A percentile compares a stretch with the other conserved stretches of the same genome.
Conservation (phyloP, 2,329 filamentous ascomycete species). For the Colletotrichum costaricense region DNA sequence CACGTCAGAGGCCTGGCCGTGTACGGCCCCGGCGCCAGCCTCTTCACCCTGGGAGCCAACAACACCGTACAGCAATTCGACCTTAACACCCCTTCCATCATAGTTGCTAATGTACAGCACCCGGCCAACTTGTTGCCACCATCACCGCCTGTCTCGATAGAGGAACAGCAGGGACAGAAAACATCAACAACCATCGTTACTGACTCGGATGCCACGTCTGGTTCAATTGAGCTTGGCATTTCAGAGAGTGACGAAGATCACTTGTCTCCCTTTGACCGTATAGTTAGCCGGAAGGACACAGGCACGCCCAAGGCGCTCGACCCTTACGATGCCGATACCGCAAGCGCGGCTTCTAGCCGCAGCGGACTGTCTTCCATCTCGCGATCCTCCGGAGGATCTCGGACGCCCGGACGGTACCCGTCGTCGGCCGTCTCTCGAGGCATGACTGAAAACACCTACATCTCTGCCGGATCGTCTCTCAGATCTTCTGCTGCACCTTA, state of each 20-base stretch:
- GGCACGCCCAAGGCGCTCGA: constrained; percentile 68
- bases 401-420: constrained; percentile 60
- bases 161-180: constrained; percentile 71
- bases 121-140: constrained; percentile 82
- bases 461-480: constrained; percentile 73
- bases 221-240: constrained; percentile 67
- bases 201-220: constrained; percentile 65
- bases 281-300: constrained; percentile 75
- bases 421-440: constrained; percentile 64
- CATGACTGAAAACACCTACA: constrained; percentile 73
- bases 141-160: constrained; percentile 83
- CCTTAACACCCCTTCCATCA: constrained; percentile 81
- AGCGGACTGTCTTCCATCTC: constrained; percentile 69
- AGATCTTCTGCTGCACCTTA: constrained; percentile 48
- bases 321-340: constrained; percentile 64
- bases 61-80: constrained; percentile 96
- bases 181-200: constrained; percentile 59
- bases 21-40: constrained; percentile 88
- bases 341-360: constrained; percentile 74
- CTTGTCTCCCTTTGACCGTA: constrained; percentile 79
- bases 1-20: constrained; percentile 85
- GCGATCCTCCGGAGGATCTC: constrained; percentile 65
- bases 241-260: constrained; percentile 83
- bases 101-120: constrained; percentile 91
- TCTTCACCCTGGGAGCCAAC: constrained; percentile 91